Percentiles rank a stretch among this genome's conserved stretches.
phyloP scores from a whole-genome alignment of 257 asterid genomes.

The Anisodus tanguticus region DNA sequence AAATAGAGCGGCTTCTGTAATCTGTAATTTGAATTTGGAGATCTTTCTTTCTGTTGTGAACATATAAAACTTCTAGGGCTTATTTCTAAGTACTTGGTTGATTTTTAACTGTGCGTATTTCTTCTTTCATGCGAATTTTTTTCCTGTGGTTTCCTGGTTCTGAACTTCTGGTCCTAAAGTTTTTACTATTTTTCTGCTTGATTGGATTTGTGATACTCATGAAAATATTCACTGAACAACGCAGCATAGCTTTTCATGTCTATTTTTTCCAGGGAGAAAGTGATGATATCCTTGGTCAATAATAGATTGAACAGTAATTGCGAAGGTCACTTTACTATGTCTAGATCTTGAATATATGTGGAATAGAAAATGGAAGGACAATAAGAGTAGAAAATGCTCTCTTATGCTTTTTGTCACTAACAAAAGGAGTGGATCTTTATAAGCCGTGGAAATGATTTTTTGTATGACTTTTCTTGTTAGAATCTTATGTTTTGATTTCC shows the following conservation, averaged over 20 bases:
- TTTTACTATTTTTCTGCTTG: background rate
- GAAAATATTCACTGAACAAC: background rate
- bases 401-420: background rate
- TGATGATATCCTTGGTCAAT: background rate
- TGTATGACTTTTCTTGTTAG: background rate
- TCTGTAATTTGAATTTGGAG: background rate
- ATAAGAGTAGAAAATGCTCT: background rate
- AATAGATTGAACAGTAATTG: background rate
- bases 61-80: background rate
- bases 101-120: background rate
- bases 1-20: background rate
- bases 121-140: background rate
- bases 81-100: background rate
- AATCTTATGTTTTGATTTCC: conserved; percentile 3
- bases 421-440: background rate
- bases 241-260: conserved; percentile 17
- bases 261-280: background rate
- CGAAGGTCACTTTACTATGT: background rate
- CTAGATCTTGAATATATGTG: background rate
- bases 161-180: conserved; percentile 25
- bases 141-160: background rate
- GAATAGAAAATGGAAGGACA: background rate
- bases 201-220: background rate
- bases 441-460: background rate
- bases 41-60: background rate